These are phyloP conservation scores for Coniochaeta prunicola DNA, from an alignment of 2,329 filamentous ascomycete genomes.

Conservation along the genomic window DNA sequence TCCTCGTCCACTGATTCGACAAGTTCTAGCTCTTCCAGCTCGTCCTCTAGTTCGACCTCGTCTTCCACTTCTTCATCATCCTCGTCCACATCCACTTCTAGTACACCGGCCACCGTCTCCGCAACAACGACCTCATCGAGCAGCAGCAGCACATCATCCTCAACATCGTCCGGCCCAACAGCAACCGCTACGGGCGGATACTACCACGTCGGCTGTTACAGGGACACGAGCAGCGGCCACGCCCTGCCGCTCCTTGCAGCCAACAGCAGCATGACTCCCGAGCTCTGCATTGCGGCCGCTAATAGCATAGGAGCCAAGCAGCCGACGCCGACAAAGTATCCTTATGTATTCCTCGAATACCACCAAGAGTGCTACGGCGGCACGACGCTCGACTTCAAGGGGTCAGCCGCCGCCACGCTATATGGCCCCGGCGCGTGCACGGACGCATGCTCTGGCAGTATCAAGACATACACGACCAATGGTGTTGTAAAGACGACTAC, in stretches of 20 bases:
- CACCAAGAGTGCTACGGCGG: slow-evolving; percentile 25
- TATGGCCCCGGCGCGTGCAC: slow-evolving; percentile 22
- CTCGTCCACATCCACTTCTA: slow-evolving; percentile 1
- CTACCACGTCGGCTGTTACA: slow-evolving; percentile 22
- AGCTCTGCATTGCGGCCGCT: slow-evolving; percentile 24
- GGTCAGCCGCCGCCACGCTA: slow-evolving; percentile 15
- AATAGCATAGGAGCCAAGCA: slow-evolving; percentile 15
- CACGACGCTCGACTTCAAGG: slow-evolving; percentile 14
- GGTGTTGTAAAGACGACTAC: slow-evolving; percentile 14
- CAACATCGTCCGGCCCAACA: slow-evolving; percentile 1
- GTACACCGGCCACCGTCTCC: background rate
- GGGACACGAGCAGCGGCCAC: slow-evolving; percentile 17
- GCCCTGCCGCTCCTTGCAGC: slow-evolving; percentile 22
- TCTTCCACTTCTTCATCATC: background rate
- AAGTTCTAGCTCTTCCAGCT: background rate
- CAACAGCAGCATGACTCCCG: slow-evolving; percentile 24
- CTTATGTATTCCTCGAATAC: slow-evolving; percentile 23
- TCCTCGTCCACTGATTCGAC: background rate
- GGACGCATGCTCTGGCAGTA: slow-evolving; percentile 17
- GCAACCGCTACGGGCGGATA: slow-evolving; percentile 18
- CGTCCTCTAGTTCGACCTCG: background rate
- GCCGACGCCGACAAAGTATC: slow-evolving; percentile 16
- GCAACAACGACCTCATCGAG: slow-evolving; percentile 1
- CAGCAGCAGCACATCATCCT: background rate
- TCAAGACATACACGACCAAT: slow-evolving; percentile 11